These are phyloP conservation scores for Peribolospora kevripleyi DNA, from an alignment of 768 basidiomycete species.

Conservation along the genomic window DNA sequence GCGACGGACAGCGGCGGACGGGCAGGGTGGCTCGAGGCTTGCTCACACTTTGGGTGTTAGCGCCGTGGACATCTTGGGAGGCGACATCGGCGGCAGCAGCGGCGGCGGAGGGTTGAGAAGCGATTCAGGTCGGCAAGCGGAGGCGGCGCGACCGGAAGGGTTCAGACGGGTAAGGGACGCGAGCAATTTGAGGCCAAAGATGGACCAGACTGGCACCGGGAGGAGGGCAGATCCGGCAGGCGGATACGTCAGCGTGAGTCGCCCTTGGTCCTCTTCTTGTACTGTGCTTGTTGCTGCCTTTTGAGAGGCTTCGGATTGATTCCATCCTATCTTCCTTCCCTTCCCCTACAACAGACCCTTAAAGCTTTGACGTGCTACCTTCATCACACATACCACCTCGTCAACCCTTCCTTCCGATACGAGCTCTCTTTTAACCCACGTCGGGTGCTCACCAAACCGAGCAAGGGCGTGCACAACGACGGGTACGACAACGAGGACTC, in stretches of 20 bases:
- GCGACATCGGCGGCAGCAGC: too few relatives aligned
- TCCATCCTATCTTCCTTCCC: slow-evolving; percentile 13
- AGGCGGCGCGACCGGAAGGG: slow-evolving; percentile 32
- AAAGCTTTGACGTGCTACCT: slow-evolving; percentile 61
- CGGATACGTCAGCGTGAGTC: slow-evolving; percentile 52
- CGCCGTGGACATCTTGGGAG: too few relatives aligned
- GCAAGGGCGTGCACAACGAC: slow-evolving; percentile 83
- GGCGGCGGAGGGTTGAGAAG: too few relatives aligned
- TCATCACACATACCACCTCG: slow-evolving; percentile 72
- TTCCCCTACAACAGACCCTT: slow-evolving; percentile 25
- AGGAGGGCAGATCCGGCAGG: slow-evolving; percentile 48
- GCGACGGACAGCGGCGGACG: too few relatives aligned
- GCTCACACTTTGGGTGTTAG: too few relatives aligned
- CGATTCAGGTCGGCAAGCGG: too few relatives aligned
- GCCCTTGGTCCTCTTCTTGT: neutral
- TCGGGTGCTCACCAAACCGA: slow-evolving; percentile 89
- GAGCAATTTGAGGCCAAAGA: slow-evolving; percentile 52
- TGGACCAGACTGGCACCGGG: slow-evolving; percentile 36
- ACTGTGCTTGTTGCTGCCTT: neutral
- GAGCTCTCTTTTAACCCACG: slow-evolving; percentile 86
- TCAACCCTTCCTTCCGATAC: slow-evolving; percentile 85
- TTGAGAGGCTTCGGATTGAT: slow-evolving; percentile 3
- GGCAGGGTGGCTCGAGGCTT: too few relatives aligned
- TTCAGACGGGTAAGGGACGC: slow-evolving; percentile 53
- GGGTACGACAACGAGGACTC: slow-evolving; percentile 98